These are phyloP conservation scores for Fraxinus quadrangulata DNA, from an alignment of 257 asterid genomes.

Conservation along the genomic window DNA sequence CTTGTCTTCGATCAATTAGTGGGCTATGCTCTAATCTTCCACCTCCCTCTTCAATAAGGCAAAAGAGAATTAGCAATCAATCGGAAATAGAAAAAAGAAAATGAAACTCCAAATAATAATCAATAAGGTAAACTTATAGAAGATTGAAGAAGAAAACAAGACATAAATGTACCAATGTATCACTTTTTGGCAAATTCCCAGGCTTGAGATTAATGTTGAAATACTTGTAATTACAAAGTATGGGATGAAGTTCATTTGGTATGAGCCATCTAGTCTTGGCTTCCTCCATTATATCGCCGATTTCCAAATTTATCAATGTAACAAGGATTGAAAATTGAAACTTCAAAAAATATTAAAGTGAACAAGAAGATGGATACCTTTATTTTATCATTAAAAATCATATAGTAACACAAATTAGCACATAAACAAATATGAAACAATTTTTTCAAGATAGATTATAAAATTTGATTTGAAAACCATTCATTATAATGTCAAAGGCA, in stretches of 20 bases:
- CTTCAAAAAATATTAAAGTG: not conserved
- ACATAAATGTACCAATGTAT: constrained; percentile 29
- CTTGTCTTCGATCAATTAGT: constrained; percentile 57
- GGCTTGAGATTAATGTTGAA: constrained; percentile 85
- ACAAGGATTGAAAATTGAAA: constrained; percentile 19
- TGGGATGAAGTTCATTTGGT: constrained; percentile 78
- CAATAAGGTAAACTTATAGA: no score
- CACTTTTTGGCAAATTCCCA: constrained; percentile 82
- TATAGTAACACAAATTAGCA: no score
- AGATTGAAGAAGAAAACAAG: not conserved
- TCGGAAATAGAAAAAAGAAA: not conserved
- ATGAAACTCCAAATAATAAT: not conserved
- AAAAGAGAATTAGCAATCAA: not conserved
- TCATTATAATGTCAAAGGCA: constrained; percentile 4
- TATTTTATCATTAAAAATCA: no score
- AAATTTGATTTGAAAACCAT: not conserved
- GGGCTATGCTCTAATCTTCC: constrained; percentile 38
- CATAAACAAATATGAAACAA: constrained; percentile 16
- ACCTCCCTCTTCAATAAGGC: constrained; percentile 41
- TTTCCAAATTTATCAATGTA: constrained; percentile 72
- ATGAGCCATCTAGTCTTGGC: constrained; percentile 90
- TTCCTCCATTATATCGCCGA: constrained; percentile 63
- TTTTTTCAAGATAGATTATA: not conserved
- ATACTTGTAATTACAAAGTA: constrained; percentile 33
- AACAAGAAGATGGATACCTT: no score